Conservation (phyloP, 371 early-diverging fungal species). For the Syncephalastrum monosporum region DNA sequence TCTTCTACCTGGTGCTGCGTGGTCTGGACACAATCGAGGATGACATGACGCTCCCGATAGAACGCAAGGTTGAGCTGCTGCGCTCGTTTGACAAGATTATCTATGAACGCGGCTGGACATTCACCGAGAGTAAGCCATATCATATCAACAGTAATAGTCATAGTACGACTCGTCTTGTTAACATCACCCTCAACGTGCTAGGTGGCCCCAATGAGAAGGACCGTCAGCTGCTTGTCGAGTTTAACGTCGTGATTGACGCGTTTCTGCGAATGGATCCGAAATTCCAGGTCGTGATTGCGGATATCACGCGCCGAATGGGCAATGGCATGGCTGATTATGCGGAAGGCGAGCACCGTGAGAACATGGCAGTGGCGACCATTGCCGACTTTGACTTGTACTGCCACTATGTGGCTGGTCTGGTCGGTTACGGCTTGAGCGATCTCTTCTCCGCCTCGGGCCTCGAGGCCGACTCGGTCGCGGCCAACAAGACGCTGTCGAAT, state of each 20-base stretch:
- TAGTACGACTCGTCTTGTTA: no score
- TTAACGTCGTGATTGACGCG: slow-evolving; percentile 86
- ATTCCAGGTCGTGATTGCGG: slow-evolving; percentile 84
- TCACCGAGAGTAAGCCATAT: slow-evolving; percentile 64
- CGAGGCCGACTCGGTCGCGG: slow-evolving; percentile 61
- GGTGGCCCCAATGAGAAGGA: slow-evolving; percentile 94
- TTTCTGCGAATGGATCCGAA: slow-evolving; percentile 76
- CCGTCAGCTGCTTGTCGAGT: slow-evolving; percentile 82
- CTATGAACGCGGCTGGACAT: slow-evolving; percentile 85
- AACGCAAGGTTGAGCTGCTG: slow-evolving; percentile 76
- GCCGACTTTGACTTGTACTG: slow-evolving; percentile 94
- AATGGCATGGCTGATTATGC: slow-evolving; percentile 93
- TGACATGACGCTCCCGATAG: slow-evolving; percentile 88
- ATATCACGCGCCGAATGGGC: slow-evolving; percentile 92
- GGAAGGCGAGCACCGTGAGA: slow-evolving; percentile 56
- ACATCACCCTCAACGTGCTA: slow-evolving; percentile 13
- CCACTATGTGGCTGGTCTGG: slow-evolving; percentile 97
- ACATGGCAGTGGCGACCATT: slow-evolving; percentile 70
- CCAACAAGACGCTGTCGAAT: slow-evolving; percentile 60
- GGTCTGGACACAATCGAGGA: slow-evolving; percentile 98
- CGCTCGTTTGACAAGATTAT: slow-evolving; percentile 79
- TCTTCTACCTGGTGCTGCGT: slow-evolving; percentile 93
- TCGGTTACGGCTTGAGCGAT: slow-evolving; percentile 90
- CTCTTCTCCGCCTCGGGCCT: slow-evolving; percentile 88
- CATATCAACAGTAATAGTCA: no score